A percentile compares a stretch with the other conserved stretches of the same genome.
These are phyloP conservation scores for Oleoguttula mirabilis DNA, from an alignment of 495 filamentous ascomycete species.

Conservation along the genomic window DNA sequence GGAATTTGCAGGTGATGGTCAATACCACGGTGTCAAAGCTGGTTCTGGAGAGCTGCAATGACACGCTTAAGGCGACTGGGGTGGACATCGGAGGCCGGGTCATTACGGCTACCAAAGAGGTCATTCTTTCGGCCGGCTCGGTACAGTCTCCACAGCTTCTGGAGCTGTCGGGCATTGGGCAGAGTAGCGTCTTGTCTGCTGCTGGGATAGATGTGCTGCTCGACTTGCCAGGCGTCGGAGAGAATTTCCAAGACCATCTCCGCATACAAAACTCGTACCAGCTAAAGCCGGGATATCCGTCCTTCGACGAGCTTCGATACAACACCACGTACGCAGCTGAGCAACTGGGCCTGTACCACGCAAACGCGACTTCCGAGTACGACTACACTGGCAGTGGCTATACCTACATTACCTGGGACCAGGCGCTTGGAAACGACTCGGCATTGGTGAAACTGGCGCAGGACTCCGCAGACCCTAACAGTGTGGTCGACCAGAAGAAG, in stretches of 20 bases:
- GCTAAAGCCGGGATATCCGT: conserved; percentile 14
- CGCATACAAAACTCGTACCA: conserved; percentile 12
- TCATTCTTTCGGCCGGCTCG: conserved; percentile 26
- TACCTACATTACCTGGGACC: conserved; percentile 15
- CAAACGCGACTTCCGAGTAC: conserved; percentile 12
- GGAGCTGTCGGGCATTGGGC: conserved; percentile 22
- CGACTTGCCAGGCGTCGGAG: conserved; percentile 13
- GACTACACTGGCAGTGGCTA: conserved; percentile 20
- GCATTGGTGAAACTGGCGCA: conserved; percentile 3
- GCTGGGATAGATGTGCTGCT: not conserved
- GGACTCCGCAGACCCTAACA: conserved; percentile 1
- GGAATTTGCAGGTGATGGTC: conserved; percentile 11
- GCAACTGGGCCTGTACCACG: conserved; percentile 10
- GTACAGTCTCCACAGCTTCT: conserved; percentile 27
- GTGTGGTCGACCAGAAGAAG: conserved; percentile 13
- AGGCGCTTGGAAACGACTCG: conserved; percentile 4
- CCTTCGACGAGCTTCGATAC: conserved; percentile 6
- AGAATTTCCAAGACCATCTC: conserved; percentile 22
- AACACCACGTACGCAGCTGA: conserved; percentile 9
- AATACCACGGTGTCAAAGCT: conserved; percentile 12
- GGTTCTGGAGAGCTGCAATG: conserved; percentile 4
- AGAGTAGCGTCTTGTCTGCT: conserved; percentile 6
- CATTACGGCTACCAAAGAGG: conserved; percentile 28
- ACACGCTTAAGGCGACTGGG: conserved; percentile 5
- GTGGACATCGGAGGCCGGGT: conserved; percentile 3